phyloP scores from a whole-genome alignment of 768 basidiomycete genomes.

The Pleurotus ostreatus region DNA sequence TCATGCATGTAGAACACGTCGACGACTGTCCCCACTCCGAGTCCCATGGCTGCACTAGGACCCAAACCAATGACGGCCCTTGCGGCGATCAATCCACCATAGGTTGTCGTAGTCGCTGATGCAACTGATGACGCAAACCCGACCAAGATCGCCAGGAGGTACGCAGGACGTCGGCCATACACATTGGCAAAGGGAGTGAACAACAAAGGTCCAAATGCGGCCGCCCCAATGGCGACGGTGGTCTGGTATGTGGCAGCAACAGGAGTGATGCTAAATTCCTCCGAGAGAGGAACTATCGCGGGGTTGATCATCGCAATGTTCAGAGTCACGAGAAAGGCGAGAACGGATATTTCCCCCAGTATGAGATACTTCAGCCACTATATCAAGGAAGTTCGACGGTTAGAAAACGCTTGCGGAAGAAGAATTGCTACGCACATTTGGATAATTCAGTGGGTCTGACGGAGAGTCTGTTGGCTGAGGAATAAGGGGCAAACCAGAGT shows the following conservation, averaged over 20 bases:
- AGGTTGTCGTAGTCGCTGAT: slow-evolving; percentile 28
- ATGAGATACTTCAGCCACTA: slow-evolving; percentile 34
- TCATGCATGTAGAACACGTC: slow-evolving; percentile 32
- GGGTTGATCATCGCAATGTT: slow-evolving; percentile 36
- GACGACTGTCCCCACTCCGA: slow-evolving; percentile 36
- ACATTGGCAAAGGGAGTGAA: slow-evolving; percentile 38
- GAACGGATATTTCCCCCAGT: slow-evolving; percentile 25
- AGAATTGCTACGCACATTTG: slow-evolving; percentile 19
- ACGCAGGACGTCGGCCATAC: slow-evolving; percentile 33
- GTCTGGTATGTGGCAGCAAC: slow-evolving; percentile 39
- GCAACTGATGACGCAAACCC: slow-evolving; percentile 30
- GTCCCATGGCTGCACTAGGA: slow-evolving; percentile 30
- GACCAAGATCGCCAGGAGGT: slow-evolving; percentile 29
- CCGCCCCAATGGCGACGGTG: slow-evolving; percentile 31
- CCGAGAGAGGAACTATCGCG: slow-evolving; percentile 31
- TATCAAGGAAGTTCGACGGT: neutral
- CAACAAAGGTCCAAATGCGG: slow-evolving; percentile 30
- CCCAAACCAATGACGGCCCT: slow-evolving; percentile 33
- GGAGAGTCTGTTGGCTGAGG: slow-evolving; percentile 37
- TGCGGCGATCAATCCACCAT: slow-evolving; percentile 27
- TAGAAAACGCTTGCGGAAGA: neutral
- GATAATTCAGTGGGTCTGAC: slow-evolving; percentile 38
- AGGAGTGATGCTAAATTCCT: slow-evolving; percentile 29
- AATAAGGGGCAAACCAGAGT: slow-evolving; percentile 32
- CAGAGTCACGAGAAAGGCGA: slow-evolving; percentile 33